Base-by-base conservation (phyloP, 345 rosid species). In the Crucihimalaya himalaica region DNA sequence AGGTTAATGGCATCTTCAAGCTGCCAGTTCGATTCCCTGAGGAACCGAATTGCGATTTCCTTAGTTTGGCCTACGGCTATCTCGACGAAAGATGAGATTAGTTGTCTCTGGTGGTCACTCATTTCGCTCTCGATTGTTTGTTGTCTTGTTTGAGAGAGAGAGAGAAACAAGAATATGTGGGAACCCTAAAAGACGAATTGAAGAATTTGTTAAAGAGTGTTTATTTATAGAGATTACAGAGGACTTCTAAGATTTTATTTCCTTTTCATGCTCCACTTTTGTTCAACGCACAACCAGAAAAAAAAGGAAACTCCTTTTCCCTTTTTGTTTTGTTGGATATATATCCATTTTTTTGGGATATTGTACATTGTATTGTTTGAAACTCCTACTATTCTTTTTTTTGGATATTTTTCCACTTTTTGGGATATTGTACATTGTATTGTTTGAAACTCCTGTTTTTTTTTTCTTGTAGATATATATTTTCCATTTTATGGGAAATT, bases 31-130 rank as follows among this genome's bases (percentile, higher is more conserved):
- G 79, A 40, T 50, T 68, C 97, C 83, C 87, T 83, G 66, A 90
- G 65, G 80, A 88, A 90, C 68, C 78, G 90, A 23, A 48, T 32
- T 63, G 98, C 98, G 19, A 91, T 82, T 35, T 90, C 91, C 16
- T 78, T 74, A 50, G 86, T 85, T 72, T 93, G 88, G 55, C 89
- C 90, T 6, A 80, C 86, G 52, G 92, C 88, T 85, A 88, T 87
- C 83, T 93, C 97, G 45, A 88, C 78, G 79, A 93, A 93, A 47
- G 91, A 87, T 70, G 93, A 81, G 74, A 90, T 85, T 79, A 85
- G 79, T 39, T 68, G 18, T 19, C 10, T 72, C 78, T 32, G 3
- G 35, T 83, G 65, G 51, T 57, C 40, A 11, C 13, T 20, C 5
- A 4, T 28, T 12, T 9, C 10, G 40, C 3, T 5, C 63, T 54